Base-by-base conservation (phyloP, 345 rosid genomes). In the Linum lewisii region DNA sequence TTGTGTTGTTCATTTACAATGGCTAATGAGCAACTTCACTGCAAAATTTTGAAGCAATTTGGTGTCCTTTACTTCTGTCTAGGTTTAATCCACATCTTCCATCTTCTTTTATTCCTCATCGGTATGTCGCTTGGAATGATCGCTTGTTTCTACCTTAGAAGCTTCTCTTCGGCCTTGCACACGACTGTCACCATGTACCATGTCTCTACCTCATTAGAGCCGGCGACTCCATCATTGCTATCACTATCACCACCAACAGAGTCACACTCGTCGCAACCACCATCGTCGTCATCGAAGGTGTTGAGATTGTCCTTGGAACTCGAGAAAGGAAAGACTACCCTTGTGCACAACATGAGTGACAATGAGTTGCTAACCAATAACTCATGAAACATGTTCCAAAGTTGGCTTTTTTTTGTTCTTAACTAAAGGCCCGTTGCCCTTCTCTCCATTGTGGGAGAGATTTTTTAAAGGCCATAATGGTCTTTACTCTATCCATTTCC, bases 71-170 rank as follows among this genome's bases (percentile, higher is more conserved):
- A 60, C 18, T 22, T 50, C 49, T 61, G 34, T 63, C 24, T 49
- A 23, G 67, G 47, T 2, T 24, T 60, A 13, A 62, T 5, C n/a
- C 63, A 63, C 49, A 24, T 72, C 34, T 6, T 63, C 42, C 45
- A 61, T 54, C 25, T 66, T 13, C 51, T 81, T 50, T 57, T 67
- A 52, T 77, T 81, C 26, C 16, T 78, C 36, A 57, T 54, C 23
- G 84, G 85, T 55, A 54, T 82, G 3, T 77, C 83, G 20, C 0
- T 79, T 6, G 86, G 81, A 32, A 60, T 69, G 69, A 1, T 82
- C 15, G 54, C 72, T 25, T 70, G 63, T 66, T 72, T 71, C 19
- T 75, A 70, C 51, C 62, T 75, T 15, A 77, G 59, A 62, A 59
- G 54, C 72, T 55, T 67, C 58, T 52, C 63, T 1, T 52, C 66